Base-by-base conservation (phyloP, 495 filamentous ascomycete genomes). In the Aspergillus funiculosus region DNA sequence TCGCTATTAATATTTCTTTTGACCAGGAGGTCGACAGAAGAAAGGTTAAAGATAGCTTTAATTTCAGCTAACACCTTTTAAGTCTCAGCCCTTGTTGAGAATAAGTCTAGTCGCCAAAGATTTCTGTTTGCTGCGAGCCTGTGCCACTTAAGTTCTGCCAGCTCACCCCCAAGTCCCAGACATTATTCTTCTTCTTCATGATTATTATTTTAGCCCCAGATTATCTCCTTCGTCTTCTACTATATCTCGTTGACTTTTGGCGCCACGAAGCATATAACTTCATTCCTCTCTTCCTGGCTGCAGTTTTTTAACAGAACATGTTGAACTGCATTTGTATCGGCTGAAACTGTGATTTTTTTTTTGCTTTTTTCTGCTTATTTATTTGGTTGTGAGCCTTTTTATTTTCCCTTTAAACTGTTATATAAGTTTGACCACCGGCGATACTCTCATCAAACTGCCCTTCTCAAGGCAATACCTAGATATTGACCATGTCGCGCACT, bases 61-160 rank as follows among this genome's bases (percentile, higher is more conserved):
- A 29, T 37, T 29, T 29, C 22, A 20, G 43, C 25, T 38, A 26
- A 44, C 25, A 6, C 17, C 29, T 32, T 20, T 35, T 25, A n/a
- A 22, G 10, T 7, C 31, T 4, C 3, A 29, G 14, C 21, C 18
- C 18, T 10, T 42, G 26, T 43, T 6, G 7, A 13, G 10, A 43
- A 32, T 31, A 31, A 34, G 40, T 25, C 17, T 34, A 43, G 39
- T 17, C 25, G 27, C 22, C 22, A 46, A 11, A 28, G 34, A 47
- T 26, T 22, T 31, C 19, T 32, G n/a, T 28, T 8, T 20, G 34
- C 35, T 28, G n/a, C n/a, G n/a, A n/a, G n/a, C n/a, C n/a, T n/a
- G 44, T 39, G 44, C 34, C 44, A 39, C 35, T 34, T 22, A 21
- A 13, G 35, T 7, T 26, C 26, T 48, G 46, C 46, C 46, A 48